Evolutionary conservation across 140 eudicot species (phyloP), one percentile per base, ranked within the genome.

Genomic region (Flaveria floridana): DNA sequence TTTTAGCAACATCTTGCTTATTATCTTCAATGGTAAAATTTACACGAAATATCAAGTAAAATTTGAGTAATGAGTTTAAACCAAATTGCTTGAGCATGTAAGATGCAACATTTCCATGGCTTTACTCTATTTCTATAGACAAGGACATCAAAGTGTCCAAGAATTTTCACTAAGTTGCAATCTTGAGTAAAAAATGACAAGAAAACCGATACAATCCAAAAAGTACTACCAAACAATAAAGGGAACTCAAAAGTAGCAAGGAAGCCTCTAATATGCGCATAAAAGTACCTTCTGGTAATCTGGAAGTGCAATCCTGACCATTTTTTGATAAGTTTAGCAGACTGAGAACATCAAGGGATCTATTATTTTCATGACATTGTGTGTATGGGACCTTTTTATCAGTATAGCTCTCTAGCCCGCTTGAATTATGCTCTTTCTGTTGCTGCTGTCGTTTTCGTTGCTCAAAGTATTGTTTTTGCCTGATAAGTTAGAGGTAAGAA

Each of bases 381-480:
- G 72, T 76, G 86, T 47, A 9, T 62, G 84, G 80, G 65, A 15
- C 68, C 50, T 73, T 78, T 71, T 77, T 87, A 66, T 81, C 86
- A 72, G 73, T 55, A 77, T 74, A 66, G 69, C 70, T 71, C 73
- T 86, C 89, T 26, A 61, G 15, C 66, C 76, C 82, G 79, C 77
- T 75, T 37, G 77, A 39, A 52, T 44, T 75, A 15, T 72, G 84
- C 80, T 71, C 78, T 78, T 88, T 83, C 75, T 80, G 87, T 72
- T 87, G 92, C 78, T 82, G 96, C 76, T 86, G 93, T 14, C 88
- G 80, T 81, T 75, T 93, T 79, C 94, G 84, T 82, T 93, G 96
- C 87, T 93, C 98, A 82, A 90, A 93, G 75, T 90, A 93, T 63
- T 93, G 98, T 69, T 86, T 88, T 86, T 93, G 98, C 84, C 98